Base-by-base conservation (phyloP, 2,329 filamentous ascomycete species). In the Penicillium capsulatum region DNA sequence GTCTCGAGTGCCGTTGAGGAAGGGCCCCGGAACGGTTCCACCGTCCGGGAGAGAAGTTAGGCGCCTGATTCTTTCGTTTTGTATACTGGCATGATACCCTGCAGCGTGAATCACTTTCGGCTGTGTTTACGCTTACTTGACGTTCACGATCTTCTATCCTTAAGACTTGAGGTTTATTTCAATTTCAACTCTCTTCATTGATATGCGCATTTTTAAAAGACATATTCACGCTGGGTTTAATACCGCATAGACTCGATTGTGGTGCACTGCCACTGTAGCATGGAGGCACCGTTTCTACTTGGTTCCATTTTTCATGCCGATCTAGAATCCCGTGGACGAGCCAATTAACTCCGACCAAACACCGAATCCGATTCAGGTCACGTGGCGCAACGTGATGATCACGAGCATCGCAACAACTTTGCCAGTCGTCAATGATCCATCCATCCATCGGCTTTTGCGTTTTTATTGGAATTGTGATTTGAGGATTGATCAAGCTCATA, bases 1-100 rank as follows among this genome's bases (percentile, higher is more conserved):
- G 35, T 48, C 11, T 54, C 60, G n/a, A 61, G 57, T 16, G 59
- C 55, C 26, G 42, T 54, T 4, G 34, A 45, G 10, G 44, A 57
- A 4, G 33, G 41, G 27, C 30, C 33, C 22, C 28, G 30, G 16
- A 32, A 31, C 13, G 37, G 43, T 17, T 44, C 47, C n/a, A 34
- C 33, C 10, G 26, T 55, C 19, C 58, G 59, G 15, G 55, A 58
- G 36, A 53, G 58, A 42, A 54, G 31, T 22, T 61, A 50, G 45
- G 20, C 20, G 16, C 7, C 30, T 26, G 34, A 13, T 32, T 22
- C 35, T 32, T 32, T 31, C 44, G 39, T 44, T 33, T 29, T 31
- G 40, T 39, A 38, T 30, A 30, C 40, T 13, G 29, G 41, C 31
- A 45, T 47, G 44, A 47, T 47, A 51, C 48, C 45, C 43, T n/a